Evolutionary conservation across 805 yeast genomes (phyloP).

Genomic region (Ogataea methanolica): DNA sequence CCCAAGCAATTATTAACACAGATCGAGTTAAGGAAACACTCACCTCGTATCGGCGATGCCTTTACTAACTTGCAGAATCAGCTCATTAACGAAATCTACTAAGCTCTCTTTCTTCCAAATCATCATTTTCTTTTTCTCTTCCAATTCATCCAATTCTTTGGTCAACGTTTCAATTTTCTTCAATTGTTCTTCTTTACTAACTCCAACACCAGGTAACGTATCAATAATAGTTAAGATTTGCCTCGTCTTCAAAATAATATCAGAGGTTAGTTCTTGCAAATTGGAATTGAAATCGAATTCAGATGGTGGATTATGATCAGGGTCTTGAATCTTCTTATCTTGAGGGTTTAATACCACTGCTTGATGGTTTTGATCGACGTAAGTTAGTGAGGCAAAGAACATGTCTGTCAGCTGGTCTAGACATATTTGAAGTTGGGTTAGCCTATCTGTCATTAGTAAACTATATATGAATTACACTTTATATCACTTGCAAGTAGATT

Average conservation of each 20-base stretch:
- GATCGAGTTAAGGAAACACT: too few species aligned
- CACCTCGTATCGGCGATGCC: conserved; percentile 45
- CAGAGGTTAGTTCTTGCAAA: conserved; percentile 75
- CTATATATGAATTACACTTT: background rate
- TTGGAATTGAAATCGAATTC: conserved; percentile 38
- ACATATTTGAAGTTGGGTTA: conserved; percentile 86
- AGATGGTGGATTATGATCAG: conserved; percentile 44
- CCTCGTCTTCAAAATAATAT: conserved; percentile 77
- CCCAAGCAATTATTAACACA: too few species aligned
- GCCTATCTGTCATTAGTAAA: conserved; percentile 66
- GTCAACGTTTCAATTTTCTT: conserved; percentile 58
- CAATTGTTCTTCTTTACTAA: conserved; percentile 70
- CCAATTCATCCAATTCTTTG: conserved; percentile 54
- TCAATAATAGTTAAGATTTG: conserved; percentile 84
- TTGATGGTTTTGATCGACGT: conserved; percentile 73
- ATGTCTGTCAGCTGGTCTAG: conserved; percentile 79
- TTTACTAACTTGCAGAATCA: conserved; percentile 56
- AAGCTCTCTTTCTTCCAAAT: conserved; percentile 61
- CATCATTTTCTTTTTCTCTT: conserved; percentile 51
- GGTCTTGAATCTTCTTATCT: conserved; percentile 60
- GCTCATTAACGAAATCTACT: conserved; percentile 54
- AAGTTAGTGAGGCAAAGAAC: conserved; percentile 72
- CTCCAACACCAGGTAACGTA: conserved; percentile 90
- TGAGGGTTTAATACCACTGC: conserved; percentile 42
- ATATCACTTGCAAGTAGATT: background rate